These are phyloP conservation scores for Physcomitrium patens DNA, from an alignment of 225 moss, liverwort and hornwort species.

Conservation along the genomic window DNA sequence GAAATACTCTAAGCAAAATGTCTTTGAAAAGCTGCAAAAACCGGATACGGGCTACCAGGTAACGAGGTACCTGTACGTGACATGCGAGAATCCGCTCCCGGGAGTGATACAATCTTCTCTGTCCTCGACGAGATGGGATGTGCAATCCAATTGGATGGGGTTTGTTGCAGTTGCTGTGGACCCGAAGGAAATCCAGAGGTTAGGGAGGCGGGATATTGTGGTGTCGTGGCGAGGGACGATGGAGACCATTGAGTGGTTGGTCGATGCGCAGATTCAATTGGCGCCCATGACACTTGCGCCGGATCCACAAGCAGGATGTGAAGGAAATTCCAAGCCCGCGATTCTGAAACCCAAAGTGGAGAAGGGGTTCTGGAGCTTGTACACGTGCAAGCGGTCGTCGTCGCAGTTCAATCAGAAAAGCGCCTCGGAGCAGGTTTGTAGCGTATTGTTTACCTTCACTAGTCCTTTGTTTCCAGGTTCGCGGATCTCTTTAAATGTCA, in stretches of 20 bases:
- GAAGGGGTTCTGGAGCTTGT: slow-evolving; percentile 66
- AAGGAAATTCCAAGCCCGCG: slow-evolving; percentile 18
- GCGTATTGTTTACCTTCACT: background rate
- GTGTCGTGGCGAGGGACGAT: slow-evolving; percentile 73
- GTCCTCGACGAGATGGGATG: slow-evolving; percentile 55
- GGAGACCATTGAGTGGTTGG: slow-evolving; percentile 63
- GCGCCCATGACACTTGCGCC: slow-evolving; percentile 52
- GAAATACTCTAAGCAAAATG: slow-evolving; percentile 31
- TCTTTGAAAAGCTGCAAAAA: slow-evolving; percentile 47
- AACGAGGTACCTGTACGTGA: slow-evolving; percentile 64
- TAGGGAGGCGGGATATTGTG: slow-evolving; percentile 75
- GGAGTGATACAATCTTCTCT: slow-evolving; percentile 40
- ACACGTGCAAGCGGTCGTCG: slow-evolving; percentile 50
- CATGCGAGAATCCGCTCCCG: slow-evolving; percentile 47
- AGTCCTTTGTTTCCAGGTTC: too few species aligned
- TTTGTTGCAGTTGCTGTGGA: slow-evolving; percentile 65
- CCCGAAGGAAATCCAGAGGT: slow-evolving; percentile 45
- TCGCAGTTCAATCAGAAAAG: slow-evolving; percentile 57
- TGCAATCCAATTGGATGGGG: slow-evolving; percentile 72
- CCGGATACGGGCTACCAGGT: slow-evolving; percentile 53
- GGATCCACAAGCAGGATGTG: slow-evolving; percentile 28
- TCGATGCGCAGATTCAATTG: slow-evolving; percentile 47
- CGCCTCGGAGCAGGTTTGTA: slow-evolving; percentile 55
- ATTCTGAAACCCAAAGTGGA: slow-evolving; percentile 54
- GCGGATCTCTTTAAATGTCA: too few species aligned